Evolutionary conservation across 495 filamentous ascomycete genomes (phyloP), one percentile per base, ranked within the genome.

Genomic region (Daldinia loculata): DNA sequence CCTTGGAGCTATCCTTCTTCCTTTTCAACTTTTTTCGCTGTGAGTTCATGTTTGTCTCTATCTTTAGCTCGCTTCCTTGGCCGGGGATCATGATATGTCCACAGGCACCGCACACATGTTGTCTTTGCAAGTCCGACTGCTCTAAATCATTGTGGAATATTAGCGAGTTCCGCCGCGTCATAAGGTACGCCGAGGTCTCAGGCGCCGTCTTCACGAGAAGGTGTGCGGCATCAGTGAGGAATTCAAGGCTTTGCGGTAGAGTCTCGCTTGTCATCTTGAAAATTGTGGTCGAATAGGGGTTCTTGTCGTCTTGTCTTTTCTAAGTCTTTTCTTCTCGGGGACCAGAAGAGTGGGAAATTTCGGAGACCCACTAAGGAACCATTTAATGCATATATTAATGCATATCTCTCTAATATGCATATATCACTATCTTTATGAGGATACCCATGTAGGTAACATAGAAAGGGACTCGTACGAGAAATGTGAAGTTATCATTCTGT

Each of bases 31-130:
- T 57, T 17, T 36, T 76, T 19, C 51, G 67, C 61, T 43, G 62
- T 12, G 51, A 9, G 22, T 59, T 36, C 45, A 77, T 79, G 19
- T 68, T 71, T 11, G 75, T 59, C 27, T 81, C 76, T 8, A 83
- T 63, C 29, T 80, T 67, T 14, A 87, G 63, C 12, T 63, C 56
- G 59, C 77, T 80, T 0, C 77, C 82, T 53, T 79, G 71, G 0
- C 85, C 85, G 6, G 74, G 59, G 34, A 86, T 74, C 78, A 86
- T 80, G 55, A 86, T 85, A 63, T 85, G 81, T 30, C 85, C 85
- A 68, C 85, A 88, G 51, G 80, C 81, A 34, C 72, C 79, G 74
- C 85, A 88, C 17, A 80, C 79, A 56, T 81, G 81, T 56, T 84
- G 80, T 55, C 77, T 77, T 24, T 85, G 77, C 9, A 79, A 51